Base-by-base conservation (phyloP, 345 rosid genomes). In the Eucalyptus lansdowneana region DNA sequence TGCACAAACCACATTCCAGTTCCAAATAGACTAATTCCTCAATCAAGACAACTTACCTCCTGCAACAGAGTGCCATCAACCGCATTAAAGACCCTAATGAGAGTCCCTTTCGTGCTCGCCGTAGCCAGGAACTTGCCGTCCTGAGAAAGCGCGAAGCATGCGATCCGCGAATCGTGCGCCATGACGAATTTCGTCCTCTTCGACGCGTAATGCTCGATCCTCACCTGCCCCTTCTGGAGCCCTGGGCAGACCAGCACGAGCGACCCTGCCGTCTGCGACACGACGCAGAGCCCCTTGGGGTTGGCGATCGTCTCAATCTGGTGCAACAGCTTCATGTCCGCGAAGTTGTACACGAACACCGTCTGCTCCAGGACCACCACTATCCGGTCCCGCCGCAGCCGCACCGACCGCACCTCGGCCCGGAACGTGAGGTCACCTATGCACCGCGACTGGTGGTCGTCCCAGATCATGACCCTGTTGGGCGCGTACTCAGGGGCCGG, bases 101-200 rank as follows among this genome's bases (percentile, higher is more conserved):
- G 93, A 62, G 99, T 98, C 50, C 99, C 99, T 90, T 97, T 98
- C 1, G 95, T 93, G 94, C 99, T 98, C 10, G 97, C 93, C 1
- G 99, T 98, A 4, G 99, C 99, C 19, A 98, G 94, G 90, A 96
- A 92, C 90, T 92, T 95, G 1, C 99, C 99, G 87, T 98, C 99
- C 90, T 95, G 97, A 6, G 99, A 90, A 51, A 98, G 94, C 7
- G 97, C 94, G 5, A 98, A 96, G 94, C 98, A 96, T 8, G 99
- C 96, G 50, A 96, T 97, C 93, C 98, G 93, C 6, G 99, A 98
- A 92, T 98, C 99, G 88, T 98, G 99, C 24, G 99, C 99, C 98
- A 95, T 94, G 50, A 97, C 90, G 86, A 97, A 98, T 91, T 98
- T 97, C 15, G 99, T 97, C 90, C 99, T 93, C 90, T 95, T 97